Evolutionary conservation across 2,329 filamentous ascomycete genomes (phyloP).

Genomic region (Knufia petricola): DNA sequence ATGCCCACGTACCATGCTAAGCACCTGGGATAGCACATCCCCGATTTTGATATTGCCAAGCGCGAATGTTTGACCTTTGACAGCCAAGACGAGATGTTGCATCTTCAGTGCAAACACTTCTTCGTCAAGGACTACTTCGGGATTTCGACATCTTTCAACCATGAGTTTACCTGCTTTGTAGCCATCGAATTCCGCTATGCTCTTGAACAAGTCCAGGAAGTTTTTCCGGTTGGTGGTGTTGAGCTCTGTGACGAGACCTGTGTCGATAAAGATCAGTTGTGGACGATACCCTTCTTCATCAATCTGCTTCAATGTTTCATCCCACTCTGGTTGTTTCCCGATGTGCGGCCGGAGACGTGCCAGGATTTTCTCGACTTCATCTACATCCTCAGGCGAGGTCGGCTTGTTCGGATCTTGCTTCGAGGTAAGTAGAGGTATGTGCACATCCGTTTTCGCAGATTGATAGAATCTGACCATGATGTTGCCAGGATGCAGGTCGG

Average conservation of each 20-base stretch:
- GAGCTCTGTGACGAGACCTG: slow-evolving; percentile 86
- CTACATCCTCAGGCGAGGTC: slow-evolving; percentile 45
- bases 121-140: slow-evolving; percentile 75
- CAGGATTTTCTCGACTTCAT: slow-evolving; percentile 82
- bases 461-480: slow-evolving; percentile 99
- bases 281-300: slow-evolving; percentile 83
- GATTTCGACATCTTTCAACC: slow-evolving; percentile 90
- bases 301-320: slow-evolving; percentile 61
- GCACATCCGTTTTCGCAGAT: slow-evolving; percentile 60
- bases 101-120: slow-evolving; percentile 92
- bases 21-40: slow-evolving; percentile 81
- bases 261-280: slow-evolving; percentile 95
- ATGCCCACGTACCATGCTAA: slow-evolving; percentile 81
- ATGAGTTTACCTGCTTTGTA: slow-evolving; percentile 92
- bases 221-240: slow-evolving; percentile 78
- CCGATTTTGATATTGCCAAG: slow-evolving; percentile 93
- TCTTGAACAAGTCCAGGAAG: slow-evolving; percentile 91
- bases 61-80: slow-evolving; percentile 84
- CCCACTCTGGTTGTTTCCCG: slow-evolving; percentile 61
- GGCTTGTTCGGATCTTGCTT: slow-evolving; percentile 31
- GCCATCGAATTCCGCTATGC: slow-evolving; percentile 91
- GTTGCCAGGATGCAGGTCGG: slow-evolving; percentile 91
- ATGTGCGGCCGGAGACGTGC: slow-evolving; percentile 66
- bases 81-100: slow-evolving; percentile 86
- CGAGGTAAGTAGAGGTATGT: slow-evolving; percentile 38